Conservation (phyloP, 2,329 filamentous ascomycete species). For the Aspergillus piperis region DNA sequence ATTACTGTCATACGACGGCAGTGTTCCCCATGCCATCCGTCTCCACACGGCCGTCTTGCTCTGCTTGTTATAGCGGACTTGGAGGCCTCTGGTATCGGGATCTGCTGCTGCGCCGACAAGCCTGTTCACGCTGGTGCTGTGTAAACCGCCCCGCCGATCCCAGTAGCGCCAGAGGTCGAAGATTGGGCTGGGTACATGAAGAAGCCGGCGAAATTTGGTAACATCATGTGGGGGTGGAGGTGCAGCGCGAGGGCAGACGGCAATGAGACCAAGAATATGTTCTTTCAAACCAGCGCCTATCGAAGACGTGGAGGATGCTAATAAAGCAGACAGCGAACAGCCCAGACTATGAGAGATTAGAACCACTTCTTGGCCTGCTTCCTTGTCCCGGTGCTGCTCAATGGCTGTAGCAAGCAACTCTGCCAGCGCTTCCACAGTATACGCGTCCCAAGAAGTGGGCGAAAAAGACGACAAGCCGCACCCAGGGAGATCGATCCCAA, state of each 20-base stretch:
- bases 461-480: constrained; percentile 79
- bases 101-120: constrained; percentile 58
- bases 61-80: constrained; percentile 67
- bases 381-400: constrained; percentile 67
- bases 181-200: constrained; percentile 65
- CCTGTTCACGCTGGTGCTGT: constrained; percentile 76
- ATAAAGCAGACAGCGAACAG: constrained; percentile 70
- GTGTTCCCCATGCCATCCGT: constrained; percentile 72
- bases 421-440: constrained; percentile 72
- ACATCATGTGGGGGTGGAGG: constrained; percentile 60
- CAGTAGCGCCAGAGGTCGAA: constrained; percentile 76
- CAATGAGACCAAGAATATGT: constrained; percentile 73
- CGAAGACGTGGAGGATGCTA: constrained; percentile 64
- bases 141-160: constrained; percentile 75
- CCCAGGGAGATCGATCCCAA: constrained; percentile 87
- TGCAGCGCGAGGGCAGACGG: constrained; percentile 74
- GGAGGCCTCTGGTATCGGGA: constrained; percentile 43
- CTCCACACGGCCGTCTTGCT: constrained; percentile 81
- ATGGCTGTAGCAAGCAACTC: constrained; percentile 76
- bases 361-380: constrained; percentile 69
- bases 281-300: constrained; percentile 57
- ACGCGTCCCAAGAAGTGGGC: constrained; percentile 72
- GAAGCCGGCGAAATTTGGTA: constrained; percentile 56
- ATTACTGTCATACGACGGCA: constrained; percentile 59
- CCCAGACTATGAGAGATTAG: constrained; percentile 91